phyloP scores from a whole-genome alignment of 163 green algal genomes.

The Scenedesmus sp. region DNA sequence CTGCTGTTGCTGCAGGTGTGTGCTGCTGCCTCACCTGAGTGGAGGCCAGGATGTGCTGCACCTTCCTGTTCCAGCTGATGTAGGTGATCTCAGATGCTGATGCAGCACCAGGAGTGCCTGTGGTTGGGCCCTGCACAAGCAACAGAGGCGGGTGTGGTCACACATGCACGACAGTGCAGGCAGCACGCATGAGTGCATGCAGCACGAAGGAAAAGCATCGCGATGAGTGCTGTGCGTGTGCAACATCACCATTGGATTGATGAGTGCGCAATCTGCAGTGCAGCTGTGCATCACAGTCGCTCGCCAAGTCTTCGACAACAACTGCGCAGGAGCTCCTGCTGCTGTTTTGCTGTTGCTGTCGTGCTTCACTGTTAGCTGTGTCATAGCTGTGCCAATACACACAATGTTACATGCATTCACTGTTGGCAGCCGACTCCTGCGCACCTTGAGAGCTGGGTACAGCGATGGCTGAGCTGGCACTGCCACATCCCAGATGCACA shows the following conservation, averaged over 20 bases:
- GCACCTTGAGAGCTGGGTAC: constrained; percentile 85
- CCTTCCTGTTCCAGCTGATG: constrained; percentile 96
- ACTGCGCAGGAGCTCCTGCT: background rate
- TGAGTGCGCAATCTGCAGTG: too few species aligned
- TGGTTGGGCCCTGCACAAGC: constrained; percentile 42
- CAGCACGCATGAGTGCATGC: background rate
- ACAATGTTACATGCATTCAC: too few species aligned
- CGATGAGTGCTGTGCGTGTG: too few species aligned
- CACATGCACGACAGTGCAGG: background rate
- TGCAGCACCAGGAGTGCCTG: constrained; percentile 39
- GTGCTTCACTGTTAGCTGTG: background rate
- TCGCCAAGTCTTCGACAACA: too few species aligned
- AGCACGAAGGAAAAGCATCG: too few species aligned
- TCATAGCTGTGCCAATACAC: too few species aligned
- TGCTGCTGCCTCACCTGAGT: constrained; percentile 58
- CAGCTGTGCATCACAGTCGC: too few species aligned
- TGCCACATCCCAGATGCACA: constrained; percentile 96
- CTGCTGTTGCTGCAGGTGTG: background rate
- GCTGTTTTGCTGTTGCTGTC: background rate
- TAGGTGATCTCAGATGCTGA: constrained; percentile 84
- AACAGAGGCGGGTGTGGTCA: too few species aligned
- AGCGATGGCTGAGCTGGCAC: constrained; percentile 85
- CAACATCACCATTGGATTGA: too few species aligned
- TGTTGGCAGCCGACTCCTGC: background rate
- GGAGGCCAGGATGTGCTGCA: constrained; percentile 96